Base-by-base conservation (phyloP, 2,329 filamentous ascomycete genomes). In the Metarhizium robertsii region DNA sequence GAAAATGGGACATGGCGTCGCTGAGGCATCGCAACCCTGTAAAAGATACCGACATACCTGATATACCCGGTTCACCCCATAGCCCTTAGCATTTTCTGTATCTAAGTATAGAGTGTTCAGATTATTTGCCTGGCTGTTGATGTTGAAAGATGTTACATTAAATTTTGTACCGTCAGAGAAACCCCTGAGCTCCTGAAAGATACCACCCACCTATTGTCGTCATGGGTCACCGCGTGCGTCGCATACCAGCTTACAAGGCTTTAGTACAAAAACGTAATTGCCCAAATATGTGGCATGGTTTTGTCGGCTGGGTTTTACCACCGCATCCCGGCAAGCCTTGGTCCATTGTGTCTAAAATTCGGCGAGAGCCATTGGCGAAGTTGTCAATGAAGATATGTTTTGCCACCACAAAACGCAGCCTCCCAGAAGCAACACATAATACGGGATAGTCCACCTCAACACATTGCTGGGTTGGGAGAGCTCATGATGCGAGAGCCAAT, bases 381-480 rank as follows among this genome's bases (percentile, higher is more conserved):
- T 77, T 1, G 92, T 95, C 70, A 94, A 73, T 1, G 78, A 72
- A 76, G 87, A 92, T 51, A 97, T 66, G 52, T 81, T 76, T 62
- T 70, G 78, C 69, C 84, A 90, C 76, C 94, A 99, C 2, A 78
- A 75, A 48, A 83, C 69, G 2, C 87, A 84, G 1, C 94, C 94
- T 0, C 71, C 76, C 1, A 94, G 73, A 2, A 97, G 77, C 48
- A 96, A 70, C 2, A 80, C 56, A 67, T 97, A 97, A 68, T 97
- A 97, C 1, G 80, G 75, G 3, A 87, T 70, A 0, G 88, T 92
- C 88, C 88, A 95, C 43, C 68, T 63, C 61, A 61, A 60, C 7
- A 58, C 60, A 3, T 61, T 58, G 14, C 50, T 58, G 34, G 54
- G 62, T 60, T 56, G 62, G 60, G 63, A 64, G 55, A 47, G 47